Percentiles rank a stretch among this genome's conserved stretches.
phyloP scores from a whole-genome alignment of 345 rosid species.

The Linum trigynum region DNA sequence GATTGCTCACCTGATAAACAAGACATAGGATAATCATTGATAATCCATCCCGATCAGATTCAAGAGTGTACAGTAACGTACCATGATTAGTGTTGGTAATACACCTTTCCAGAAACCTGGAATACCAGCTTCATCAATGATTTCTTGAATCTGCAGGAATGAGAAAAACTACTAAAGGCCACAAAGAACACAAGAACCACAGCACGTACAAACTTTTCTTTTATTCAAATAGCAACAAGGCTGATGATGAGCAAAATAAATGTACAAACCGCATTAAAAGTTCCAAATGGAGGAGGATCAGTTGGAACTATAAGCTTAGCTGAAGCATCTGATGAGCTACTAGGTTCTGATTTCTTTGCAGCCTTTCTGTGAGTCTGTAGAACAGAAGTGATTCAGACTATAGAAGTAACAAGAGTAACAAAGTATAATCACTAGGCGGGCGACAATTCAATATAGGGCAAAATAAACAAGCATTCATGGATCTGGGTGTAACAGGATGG shows the following conservation, averaged over 20 bases:
- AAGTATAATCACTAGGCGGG: not conserved
- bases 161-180: conserved; percentile 3
- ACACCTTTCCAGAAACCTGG: conserved; percentile 96
- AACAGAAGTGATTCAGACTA: conserved; percentile 10
- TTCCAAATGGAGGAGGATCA: conserved; percentile 62
- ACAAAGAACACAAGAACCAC: not conserved
- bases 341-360: conserved; percentile 32
- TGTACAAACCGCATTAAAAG: conserved; percentile 54
- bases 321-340: conserved; percentile 24
- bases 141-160: conserved; percentile 64
- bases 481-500: no score
- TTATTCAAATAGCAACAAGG: not conserved
- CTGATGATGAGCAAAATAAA: conserved; percentile 2
- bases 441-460: not conserved
- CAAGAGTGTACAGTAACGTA: conserved; percentile 33
- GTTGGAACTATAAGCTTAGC: conserved; percentile 36
- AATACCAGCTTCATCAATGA: conserved; percentile 76
- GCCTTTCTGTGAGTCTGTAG: conserved; percentile 78
- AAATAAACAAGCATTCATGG: no score
- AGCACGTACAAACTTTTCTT: conserved; percentile 25
- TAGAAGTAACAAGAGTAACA: conserved; percentile 2
- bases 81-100: conserved; percentile 91
- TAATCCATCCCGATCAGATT: conserved; percentile 15
- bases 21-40: conserved; percentile 24
- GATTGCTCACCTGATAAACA: conserved; percentile 77